Evolutionary conservation across 2,329 filamentous ascomycete species (phyloP), one percentile per base, ranked within the genome.

Genomic region (Exophiala phaeomuriformis): DNA sequence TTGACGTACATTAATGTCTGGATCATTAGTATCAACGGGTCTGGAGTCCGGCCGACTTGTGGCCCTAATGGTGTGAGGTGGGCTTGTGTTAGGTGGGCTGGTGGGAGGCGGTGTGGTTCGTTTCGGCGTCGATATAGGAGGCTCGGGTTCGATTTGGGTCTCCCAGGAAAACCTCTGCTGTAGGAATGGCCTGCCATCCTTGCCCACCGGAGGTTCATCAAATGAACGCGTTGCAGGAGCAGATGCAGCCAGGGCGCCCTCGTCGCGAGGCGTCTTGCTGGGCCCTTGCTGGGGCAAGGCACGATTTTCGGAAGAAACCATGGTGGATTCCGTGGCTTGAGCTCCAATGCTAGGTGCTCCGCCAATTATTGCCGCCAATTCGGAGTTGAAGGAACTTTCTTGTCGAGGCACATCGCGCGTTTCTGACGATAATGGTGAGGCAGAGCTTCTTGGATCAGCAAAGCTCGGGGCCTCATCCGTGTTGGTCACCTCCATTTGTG

Each of bases 111-210:
- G 50, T 7, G 46, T 52, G 30, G 36, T 39, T 42, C 47, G 53
- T 40, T 59, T 59, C 1, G 57, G 54, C 3, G 54, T 59, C 12
- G 48, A 29, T 6, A 32, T 48, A 5, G 54, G 35, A 3, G 49
- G 44, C 5, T 51, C 39, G 32, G 45, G 51, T 36, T 56, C 55
- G 41, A 52, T 52, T 3, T 33, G 48, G 12, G 66, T 68, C 57
- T 75, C 72, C 72, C 72, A 75, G 2, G 72, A 75, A 48, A 75
- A 75, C 10, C 70, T 67, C 52, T 69, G 68, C 53, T 67, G 66
- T 9, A 72, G 42, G 40, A 57, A 55, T 32, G 54, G 60, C 53
- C 33, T 55, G 46, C 46, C 46, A 35, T n/a, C 42, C 28, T 45
- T 42, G 4, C 49, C 27, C n/a, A 36, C n/a, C 28, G 10, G 45